phyloP scores from a whole-genome alignment of 768 basidiomycete genomes.

The Lentinula edodes region DNA sequence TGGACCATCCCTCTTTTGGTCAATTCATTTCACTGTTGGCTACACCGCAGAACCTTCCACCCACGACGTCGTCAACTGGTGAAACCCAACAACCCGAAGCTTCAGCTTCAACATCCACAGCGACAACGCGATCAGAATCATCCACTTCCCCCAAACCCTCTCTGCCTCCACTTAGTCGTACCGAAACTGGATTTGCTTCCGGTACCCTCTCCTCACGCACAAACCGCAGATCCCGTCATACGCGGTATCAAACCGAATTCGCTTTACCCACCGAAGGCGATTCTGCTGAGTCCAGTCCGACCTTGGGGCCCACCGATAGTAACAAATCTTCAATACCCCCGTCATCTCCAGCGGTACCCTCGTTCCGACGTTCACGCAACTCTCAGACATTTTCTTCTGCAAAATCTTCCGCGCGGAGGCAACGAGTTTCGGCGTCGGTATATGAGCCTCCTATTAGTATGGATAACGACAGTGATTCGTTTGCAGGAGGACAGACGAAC shows the following conservation, averaged over 20 bases:
- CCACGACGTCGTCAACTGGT: neutral
- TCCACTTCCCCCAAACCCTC: neutral
- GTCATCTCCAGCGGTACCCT: conserved; percentile 11
- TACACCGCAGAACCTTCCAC: neutral
- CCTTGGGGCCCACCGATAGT: neutral
- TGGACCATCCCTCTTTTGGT: conserved; percentile 3
- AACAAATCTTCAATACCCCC: conserved; percentile 5
- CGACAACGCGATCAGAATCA: neutral
- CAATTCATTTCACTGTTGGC: conserved; percentile 4
- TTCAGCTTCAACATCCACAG: neutral
- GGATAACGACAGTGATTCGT: conserved; percentile 15
- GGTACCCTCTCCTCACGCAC: conserved; percentile 1
- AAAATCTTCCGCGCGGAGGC: conserved; percentile 39
- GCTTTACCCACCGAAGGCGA: conserved; percentile 18
- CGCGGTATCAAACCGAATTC: conserved; percentile 47
- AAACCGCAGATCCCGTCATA: conserved; percentile 32
- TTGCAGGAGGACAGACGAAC: conserved; percentile 13
- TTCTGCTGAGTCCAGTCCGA: conserved; percentile 2
- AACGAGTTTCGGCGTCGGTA: conserved; percentile 53
- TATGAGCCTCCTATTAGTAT: conserved; percentile 47
- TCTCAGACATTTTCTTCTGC: conserved; percentile 29
- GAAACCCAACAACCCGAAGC: neutral
- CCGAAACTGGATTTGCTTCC: neutral
- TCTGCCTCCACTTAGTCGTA: neutral
- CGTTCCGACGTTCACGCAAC: conserved; percentile 11